A percentile compares a stretch with the other conserved stretches of the same genome.
Evolutionary conservation across 2,329 filamentous ascomycete species (phyloP).

Genomic region (Verticillium albo-atrum): DNA sequence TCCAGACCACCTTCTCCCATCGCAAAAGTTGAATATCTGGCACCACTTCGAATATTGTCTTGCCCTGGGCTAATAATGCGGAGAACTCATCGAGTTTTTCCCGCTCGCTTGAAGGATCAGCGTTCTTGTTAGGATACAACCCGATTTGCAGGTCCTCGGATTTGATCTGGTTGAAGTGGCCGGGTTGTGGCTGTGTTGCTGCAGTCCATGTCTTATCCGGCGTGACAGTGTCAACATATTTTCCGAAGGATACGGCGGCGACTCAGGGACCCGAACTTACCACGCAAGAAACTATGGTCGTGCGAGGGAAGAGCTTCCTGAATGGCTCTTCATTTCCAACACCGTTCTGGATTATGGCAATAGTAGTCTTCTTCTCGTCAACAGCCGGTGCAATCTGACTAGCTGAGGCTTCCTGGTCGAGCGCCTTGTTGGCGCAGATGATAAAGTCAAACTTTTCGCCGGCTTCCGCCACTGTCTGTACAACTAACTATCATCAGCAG

Average conservation of each 20-base stretch:
- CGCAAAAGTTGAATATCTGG: constrained; percentile 51
- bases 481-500: constrained; percentile 25
- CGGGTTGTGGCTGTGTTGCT: constrained; percentile 43
- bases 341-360: constrained; percentile 59
- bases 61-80: constrained; percentile 31
- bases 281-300: constrained; percentile 51
- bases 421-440: constrained; percentile 52
- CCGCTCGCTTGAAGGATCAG: constrained; percentile 25
- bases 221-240: too few species aligned
- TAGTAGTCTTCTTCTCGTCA: constrained; percentile 36
- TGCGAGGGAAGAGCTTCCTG: constrained; percentile 38
- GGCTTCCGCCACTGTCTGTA: constrained; percentile 41
- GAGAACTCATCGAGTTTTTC: constrained; percentile 34
- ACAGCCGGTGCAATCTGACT: constrained; percentile 27
- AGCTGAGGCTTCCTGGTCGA: constrained; percentile 32
- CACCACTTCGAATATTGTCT: constrained; percentile 41
- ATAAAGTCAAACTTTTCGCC: constrained; percentile 48
- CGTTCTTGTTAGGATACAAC: constrained; percentile 35
- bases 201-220: constrained; percentile 45
- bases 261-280: constrained; percentile 24
- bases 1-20: constrained; percentile 58
- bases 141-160: constrained; percentile 53
- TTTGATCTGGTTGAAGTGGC: constrained; percentile 43
- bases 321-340: constrained; percentile 57
- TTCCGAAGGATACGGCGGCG: background rate